Evolutionary conservation across 2,329 filamentous ascomycete species (phyloP), one percentile per base, ranked within the genome.

Genomic region (Colletotrichum sp.): DNA sequence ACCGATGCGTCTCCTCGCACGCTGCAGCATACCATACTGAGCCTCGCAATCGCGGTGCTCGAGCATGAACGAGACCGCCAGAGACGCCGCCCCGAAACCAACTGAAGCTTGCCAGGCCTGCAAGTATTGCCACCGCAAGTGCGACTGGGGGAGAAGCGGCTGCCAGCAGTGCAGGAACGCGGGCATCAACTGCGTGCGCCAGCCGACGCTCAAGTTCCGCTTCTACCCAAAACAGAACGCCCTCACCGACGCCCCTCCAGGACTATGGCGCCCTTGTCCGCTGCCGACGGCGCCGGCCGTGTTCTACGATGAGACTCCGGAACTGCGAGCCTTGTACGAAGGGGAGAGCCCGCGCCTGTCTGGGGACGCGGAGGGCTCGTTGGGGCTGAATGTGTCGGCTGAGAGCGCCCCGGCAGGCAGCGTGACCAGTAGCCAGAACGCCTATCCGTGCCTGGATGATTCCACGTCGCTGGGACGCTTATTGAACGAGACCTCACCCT

Each of bases 151-250:
- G 8, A 59, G 55, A 6, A 28, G n/a, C 27, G 27, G 55, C 22
- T 59, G 55, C 25, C 27, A 59, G 55, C 27, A 59, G 55, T 59
- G 55, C 27, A 59, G 13, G 27, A 59, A 59, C 11, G 55, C 27
- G 4, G 55, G 27, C n/a, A 59, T 59, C 9, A 11, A 16, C 25
- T 63, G 60, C 30, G n/a, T 63, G 30, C 30, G 60, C 60, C 30
- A 63, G 60, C 28, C 30, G 0, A 36, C 60, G 27, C 30, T 63
- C 4, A 63, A 63, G 60, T 63, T 63, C 7, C 30, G 30, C 60
- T 63, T 63, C 60, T 63, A 63, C 32, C 60, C 30, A 63, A 63
- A 34, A 13, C 30, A 63, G 22, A 32, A 63, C n/a, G 30, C n/a
- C 9, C 60, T 63, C 16, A 6, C 30, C 16, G 3, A 15, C 12